These are phyloP conservation scores for Microsporum ferrugineum DNA, from an alignment of 2,329 filamentous ascomycete species.

Conservation along the genomic window DNA sequence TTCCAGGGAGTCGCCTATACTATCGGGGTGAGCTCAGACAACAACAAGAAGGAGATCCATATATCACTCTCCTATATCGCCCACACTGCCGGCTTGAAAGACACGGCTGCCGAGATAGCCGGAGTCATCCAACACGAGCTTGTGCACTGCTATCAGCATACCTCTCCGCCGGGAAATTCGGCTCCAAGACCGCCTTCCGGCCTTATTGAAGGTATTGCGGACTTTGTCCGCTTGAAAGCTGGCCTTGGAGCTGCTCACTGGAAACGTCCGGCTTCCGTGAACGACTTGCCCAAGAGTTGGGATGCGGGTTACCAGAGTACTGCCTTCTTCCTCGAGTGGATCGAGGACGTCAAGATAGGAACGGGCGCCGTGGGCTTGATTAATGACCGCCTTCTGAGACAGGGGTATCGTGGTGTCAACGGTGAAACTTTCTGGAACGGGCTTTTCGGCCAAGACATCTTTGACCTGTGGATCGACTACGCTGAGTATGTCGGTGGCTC, in stretches of 20 bases:
- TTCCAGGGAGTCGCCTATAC: constrained; percentile 88
- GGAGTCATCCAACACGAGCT: constrained; percentile 87
- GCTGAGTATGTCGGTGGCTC: constrained; percentile 34
- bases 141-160: constrained; percentile 88
- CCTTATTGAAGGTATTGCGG: constrained; percentile 80
- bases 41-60: constrained; percentile 88
- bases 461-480: constrained; percentile 67
- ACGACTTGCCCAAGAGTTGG: constrained; percentile 53
- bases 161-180: constrained; percentile 39
- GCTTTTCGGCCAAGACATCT: constrained; percentile 55
- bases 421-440: constrained; percentile 24
- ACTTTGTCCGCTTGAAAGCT: constrained; percentile 74
- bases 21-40: constrained; percentile 63
- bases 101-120: constrained; percentile 50
- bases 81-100: constrained; percentile 16
- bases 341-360: constrained; percentile 61
- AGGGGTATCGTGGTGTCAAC: constrained; percentile 24
- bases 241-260: constrained; percentile 72
- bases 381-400: constrained; percentile 28
- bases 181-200: constrained; percentile 49
- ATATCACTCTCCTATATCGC: constrained; percentile 66
- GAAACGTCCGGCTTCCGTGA: constrained; percentile 43
- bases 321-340: constrained; percentile 78
- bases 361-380: constrained; percentile 52
- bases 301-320: constrained; percentile 84